A percentile compares a stretch with the other conserved stretches of the same genome.
phyloP scores from a whole-genome alignment of 2,329 filamentous ascomycete species.

The Ophiostoma australiae region DNA sequence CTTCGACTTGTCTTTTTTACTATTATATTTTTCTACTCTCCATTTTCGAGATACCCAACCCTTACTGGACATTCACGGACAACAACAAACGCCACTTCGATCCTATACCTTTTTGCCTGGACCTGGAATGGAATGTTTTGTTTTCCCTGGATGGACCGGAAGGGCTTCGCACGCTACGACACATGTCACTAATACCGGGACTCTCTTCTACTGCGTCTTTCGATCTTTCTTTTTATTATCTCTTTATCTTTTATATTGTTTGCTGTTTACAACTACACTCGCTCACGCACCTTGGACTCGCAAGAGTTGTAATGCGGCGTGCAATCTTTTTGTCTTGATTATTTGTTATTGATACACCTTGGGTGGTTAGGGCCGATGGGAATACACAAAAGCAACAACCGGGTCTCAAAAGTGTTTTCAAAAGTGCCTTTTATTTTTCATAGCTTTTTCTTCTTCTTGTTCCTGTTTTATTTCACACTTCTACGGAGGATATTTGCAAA shows the following conservation, averaged over 20 bases:
- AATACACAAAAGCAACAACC: conserved; percentile 18
- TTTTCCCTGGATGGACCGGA: conserved; percentile 2
- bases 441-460: neutral
- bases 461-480: conserved; percentile 8
- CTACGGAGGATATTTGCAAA: conserved; percentile 15
- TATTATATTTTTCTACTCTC: conserved; percentile 10
- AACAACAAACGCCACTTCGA: neutral
- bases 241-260: neutral
- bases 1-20: conserved; percentile 3
- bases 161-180: conserved; percentile 10
- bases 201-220: conserved; percentile 2
- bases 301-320: conserved; percentile 12
- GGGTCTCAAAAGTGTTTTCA: conserved; percentile 13
- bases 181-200: conserved; percentile 11
- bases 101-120: neutral
- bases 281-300: conserved; percentile 10
- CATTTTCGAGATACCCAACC: conserved; percentile 12
- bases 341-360: conserved; percentile 14
- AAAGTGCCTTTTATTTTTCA: neutral
- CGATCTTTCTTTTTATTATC: neutral
- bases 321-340: neutral
- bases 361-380: conserved; percentile 16
- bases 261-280: conserved; percentile 13
- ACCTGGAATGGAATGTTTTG: conserved; percentile 7
- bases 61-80: conserved; percentile 1